Evolutionary conservation across 192 early-diverging fungal genomes (phyloP).

Genomic region (Coemansia erecta): DNA sequence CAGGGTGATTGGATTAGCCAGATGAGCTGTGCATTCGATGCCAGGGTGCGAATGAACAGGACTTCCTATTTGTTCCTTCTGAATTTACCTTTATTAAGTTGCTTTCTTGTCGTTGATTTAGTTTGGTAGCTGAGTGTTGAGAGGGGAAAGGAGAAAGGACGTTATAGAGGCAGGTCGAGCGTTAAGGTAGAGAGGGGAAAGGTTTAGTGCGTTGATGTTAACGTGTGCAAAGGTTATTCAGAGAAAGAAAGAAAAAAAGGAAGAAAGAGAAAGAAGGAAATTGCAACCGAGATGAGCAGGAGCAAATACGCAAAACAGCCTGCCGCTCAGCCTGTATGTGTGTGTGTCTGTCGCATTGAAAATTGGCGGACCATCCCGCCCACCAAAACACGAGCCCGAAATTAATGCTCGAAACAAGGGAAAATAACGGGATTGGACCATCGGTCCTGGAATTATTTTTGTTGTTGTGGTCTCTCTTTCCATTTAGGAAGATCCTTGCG

Average conservation of each 20-base stretch:
- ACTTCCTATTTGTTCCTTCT: neutral
- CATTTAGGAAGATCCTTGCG: too few relatives aligned
- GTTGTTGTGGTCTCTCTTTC: neutral
- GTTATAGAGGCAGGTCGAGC: neutral
- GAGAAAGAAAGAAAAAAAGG: neutral
- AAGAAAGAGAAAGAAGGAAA: neutral
- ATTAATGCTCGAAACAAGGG: neutral
- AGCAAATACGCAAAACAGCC: too few relatives aligned
- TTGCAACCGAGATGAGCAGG: neutral
- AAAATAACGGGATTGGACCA: neutral
- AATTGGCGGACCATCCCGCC: too few relatives aligned
- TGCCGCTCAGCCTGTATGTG: too few relatives aligned
- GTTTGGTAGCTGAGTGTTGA: too few relatives aligned
- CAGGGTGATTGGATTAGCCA: neutral
- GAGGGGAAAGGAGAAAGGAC: neutral
- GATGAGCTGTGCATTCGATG: neutral
- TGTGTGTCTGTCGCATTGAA: too few relatives aligned
- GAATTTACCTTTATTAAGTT: too few relatives aligned
- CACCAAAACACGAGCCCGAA: too few relatives aligned
- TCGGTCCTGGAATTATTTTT: neutral
- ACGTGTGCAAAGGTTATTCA: too few relatives aligned
- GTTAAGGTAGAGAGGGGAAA: neutral
- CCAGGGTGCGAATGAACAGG: neutral
- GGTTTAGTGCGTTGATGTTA: neutral
- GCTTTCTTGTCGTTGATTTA: too few relatives aligned